These are phyloP conservation scores for Metschnikowia cubensis DNA, from an alignment of 805 yeast genomes.

Conservation along the genomic window DNA sequence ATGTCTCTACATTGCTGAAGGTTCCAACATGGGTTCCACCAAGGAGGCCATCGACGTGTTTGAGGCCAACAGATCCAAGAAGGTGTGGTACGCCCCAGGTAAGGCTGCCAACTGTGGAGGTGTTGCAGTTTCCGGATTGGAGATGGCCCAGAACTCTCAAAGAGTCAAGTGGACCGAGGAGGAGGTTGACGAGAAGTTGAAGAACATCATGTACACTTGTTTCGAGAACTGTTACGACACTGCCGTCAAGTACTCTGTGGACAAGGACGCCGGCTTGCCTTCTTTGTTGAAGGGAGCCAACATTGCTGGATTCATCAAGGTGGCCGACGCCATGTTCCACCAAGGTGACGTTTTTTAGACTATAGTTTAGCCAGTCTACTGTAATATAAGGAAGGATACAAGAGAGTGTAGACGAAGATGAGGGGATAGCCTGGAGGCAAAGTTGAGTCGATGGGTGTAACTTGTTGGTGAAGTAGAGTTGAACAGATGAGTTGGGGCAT, in stretches of 20 bases:
- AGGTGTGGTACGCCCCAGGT: slow-evolving; percentile 98
- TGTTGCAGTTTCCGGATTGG: slow-evolving; percentile 97
- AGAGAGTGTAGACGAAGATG: no score
- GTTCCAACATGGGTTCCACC: slow-evolving; percentile 99
- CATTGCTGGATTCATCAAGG: slow-evolving; percentile 98
- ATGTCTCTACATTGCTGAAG: slow-evolving; percentile 92
- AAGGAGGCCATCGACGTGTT: slow-evolving; percentile 94
- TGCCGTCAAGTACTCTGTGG: slow-evolving; percentile 74
- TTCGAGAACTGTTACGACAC: slow-evolving; percentile 90
- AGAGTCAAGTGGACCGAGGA: slow-evolving; percentile 87
- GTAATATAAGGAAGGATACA: slow-evolving; percentile 4
- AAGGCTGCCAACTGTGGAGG: slow-evolving; percentile 99
- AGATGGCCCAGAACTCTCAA: slow-evolving; percentile 99
- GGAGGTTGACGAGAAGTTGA: slow-evolving; percentile 87
- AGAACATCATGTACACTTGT: slow-evolving; percentile 89
- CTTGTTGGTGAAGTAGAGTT: no score
- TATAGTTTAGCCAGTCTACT: background rate
- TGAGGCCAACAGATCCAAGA: slow-evolving; percentile 69
- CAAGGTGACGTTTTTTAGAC: slow-evolving; percentile 75
- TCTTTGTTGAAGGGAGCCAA: slow-evolving; percentile 98
- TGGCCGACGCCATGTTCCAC: slow-evolving; percentile 96
- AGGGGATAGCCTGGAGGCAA: no score
- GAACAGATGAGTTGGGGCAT: no score
- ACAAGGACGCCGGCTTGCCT: slow-evolving; percentile 67
- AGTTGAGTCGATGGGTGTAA: no score